Percentiles rank a stretch among this genome's conserved stretches.
phyloP scores from a whole-genome alignment of 768 basidiomycete genomes.

The Phlebiopsis flavidoalba region DNA sequence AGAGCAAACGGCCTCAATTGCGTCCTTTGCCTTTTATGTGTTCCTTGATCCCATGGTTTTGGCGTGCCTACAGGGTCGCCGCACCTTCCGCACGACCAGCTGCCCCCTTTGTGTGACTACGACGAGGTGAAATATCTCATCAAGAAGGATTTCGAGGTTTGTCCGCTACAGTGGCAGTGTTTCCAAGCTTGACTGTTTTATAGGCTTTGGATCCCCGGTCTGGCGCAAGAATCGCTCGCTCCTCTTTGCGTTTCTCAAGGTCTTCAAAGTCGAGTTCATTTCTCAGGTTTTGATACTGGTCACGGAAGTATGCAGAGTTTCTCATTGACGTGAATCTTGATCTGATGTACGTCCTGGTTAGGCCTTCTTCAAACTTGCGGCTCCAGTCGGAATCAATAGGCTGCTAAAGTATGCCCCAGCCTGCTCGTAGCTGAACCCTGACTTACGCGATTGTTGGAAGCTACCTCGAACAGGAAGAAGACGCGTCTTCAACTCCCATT shows the following conservation, averaged over 20 bases:
- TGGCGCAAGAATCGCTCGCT: slow-evolving; percentile 5
- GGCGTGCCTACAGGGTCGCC: slow-evolving; percentile 21
- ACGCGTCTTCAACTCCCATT: slow-evolving; percentile 25
- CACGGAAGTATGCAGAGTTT: not conserved
- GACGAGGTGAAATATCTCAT: slow-evolving; percentile 23
- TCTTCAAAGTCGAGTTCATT: not conserved
- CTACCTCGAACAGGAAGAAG: slow-evolving; percentile 52
- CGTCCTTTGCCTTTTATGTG: slow-evolving; percentile 32
- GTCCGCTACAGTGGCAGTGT: slow-evolving; percentile 7
- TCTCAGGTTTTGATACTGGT: not conserved
- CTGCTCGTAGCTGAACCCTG: not conserved
- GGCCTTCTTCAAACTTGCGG: slow-evolving; percentile 9
- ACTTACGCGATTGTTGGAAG: slow-evolving; percentile 27
- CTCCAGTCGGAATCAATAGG: slow-evolving; percentile 31
- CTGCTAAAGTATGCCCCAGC: slow-evolving; percentile 27
- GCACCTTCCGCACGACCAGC: slow-evolving; percentile 23
- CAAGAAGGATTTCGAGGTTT: slow-evolving; percentile 16
- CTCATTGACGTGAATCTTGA: not conserved
- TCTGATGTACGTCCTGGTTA: not conserved
- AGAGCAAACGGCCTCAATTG: slow-evolving; percentile 38
- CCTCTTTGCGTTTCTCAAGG: not conserved
- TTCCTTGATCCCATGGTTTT: slow-evolving; percentile 33
- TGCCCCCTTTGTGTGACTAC: slow-evolving; percentile 29
- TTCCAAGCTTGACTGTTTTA: slow-evolving; percentile 3
- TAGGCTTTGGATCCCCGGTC: slow-evolving; percentile 12